These are phyloP conservation scores for Kappamyces sp. DNA, from an alignment of 192 early-diverging fungal species.

Conservation along the genomic window DNA sequence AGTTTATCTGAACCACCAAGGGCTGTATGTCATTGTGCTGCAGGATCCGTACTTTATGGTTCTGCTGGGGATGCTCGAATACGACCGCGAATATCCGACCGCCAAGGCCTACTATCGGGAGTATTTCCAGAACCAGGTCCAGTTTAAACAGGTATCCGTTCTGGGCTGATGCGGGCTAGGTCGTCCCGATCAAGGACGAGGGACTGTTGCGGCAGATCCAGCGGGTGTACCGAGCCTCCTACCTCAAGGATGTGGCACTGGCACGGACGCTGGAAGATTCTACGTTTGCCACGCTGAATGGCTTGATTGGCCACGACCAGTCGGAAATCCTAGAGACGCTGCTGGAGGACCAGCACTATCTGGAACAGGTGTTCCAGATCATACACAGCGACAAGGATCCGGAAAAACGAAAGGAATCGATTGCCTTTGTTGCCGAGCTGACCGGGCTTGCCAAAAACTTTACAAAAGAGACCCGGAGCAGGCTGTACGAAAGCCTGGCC, in stretches of 20 bases:
- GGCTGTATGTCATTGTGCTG: slow-evolving; percentile 67
- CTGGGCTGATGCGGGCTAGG: slow-evolving; percentile 7
- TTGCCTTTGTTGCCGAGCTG: slow-evolving; percentile 75
- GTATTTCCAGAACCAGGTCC: slow-evolving; percentile 50
- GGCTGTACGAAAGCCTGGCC: slow-evolving; percentile 53
- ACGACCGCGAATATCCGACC: slow-evolving; percentile 69
- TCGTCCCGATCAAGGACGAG: slow-evolving; percentile 72
- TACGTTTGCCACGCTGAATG: slow-evolving; percentile 64
- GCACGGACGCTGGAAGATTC: slow-evolving; percentile 70
- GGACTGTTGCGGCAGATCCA: slow-evolving; percentile 73
- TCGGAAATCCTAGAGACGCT: slow-evolving; percentile 76
- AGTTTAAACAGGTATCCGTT: slow-evolving; percentile 34
- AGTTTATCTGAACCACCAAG: slow-evolving; percentile 74
- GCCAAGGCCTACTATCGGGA: slow-evolving; percentile 69
- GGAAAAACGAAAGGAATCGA: slow-evolving; percentile 65
- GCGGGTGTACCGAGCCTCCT: slow-evolving; percentile 80
- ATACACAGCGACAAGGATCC: slow-evolving; percentile 33
- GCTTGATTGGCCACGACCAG: slow-evolving; percentile 76
- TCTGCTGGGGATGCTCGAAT: slow-evolving; percentile 82
- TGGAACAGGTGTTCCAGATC: slow-evolving; percentile 66
- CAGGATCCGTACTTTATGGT: slow-evolving; percentile 68
- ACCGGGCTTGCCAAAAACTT: slow-evolving; percentile 68
- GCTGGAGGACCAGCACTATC: slow-evolving; percentile 59
- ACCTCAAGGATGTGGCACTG: slow-evolving; percentile 79
- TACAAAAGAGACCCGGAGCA: slow-evolving; percentile 51